Base-by-base conservation (phyloP, 495 filamentous ascomycete genomes). In the Penicillium alfredii region DNA sequence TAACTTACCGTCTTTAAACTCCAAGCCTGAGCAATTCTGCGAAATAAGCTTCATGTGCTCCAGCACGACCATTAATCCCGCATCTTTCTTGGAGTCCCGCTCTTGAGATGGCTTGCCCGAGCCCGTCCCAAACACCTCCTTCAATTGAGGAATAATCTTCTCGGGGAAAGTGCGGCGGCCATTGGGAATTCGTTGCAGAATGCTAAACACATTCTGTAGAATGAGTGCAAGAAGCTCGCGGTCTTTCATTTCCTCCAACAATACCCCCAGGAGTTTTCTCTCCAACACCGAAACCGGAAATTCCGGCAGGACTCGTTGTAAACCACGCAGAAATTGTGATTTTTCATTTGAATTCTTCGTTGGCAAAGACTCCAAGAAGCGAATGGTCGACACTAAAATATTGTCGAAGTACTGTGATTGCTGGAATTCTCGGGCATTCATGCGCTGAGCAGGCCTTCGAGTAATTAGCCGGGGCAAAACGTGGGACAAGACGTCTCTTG, bases 361-460 rank as follows among this genome's bases (percentile, higher is more conserved):
- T 2, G 92, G 89, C 33, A 98, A 72, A 0, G 77, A 71, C 44
- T 98, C 92, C 15, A 98, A 65, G 51, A 97, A 98, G 15, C 93
- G 88, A 34, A 98, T 88, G 0, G 93, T 92, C 1, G 88, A 92
- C 16, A 98, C 84, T 14, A 98, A 71, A 33, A 95, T 88, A 54
- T 96, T 97, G 57, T 97, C 87, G 45, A 98, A 98, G 55, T 93
- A 98, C 42, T 79, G 77, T 40, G 86, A 88, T 55, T 94, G 78
- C 53, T 98, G 90, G 42, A 98, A 97, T 45, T 94, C 89, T 33
- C 79, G 77, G 22, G 90, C 93, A 36, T 78, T 90, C 68, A 94
- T 77, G 18, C 92, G 75, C 48, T 92, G 81, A 1, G 86, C 85
- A 1, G 92, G 86, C 33, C 86, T 71, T 36, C 93, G 73, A 0